These are phyloP conservation scores for Passiflora organensis DNA, from an alignment of 345 rosid species.

Conservation along the genomic window DNA sequence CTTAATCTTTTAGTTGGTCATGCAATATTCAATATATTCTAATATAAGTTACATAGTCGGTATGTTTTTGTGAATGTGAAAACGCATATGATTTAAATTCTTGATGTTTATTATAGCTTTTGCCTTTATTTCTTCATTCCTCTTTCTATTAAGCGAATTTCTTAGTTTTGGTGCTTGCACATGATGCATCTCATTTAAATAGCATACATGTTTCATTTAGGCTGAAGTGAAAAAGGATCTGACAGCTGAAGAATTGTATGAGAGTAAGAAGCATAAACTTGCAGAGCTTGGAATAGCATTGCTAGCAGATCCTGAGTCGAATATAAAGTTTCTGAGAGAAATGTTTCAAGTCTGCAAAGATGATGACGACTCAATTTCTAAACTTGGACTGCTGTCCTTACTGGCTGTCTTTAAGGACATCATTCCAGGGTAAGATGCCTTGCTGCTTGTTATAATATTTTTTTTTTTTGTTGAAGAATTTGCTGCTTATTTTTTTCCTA, in stretches of 20 bases:
- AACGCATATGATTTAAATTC: too few relatives aligned
- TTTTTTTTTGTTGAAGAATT: too few relatives aligned
- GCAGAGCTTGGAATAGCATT: constrained; percentile 78
- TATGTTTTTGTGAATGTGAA: too few relatives aligned
- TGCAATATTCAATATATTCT: too few relatives aligned
- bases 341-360: constrained; percentile 62
- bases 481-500: too few relatives aligned
- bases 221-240: constrained; percentile 91
- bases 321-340: constrained; percentile 66
- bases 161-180: not conserved
- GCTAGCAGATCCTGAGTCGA: constrained; percentile 74
- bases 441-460: too few relatives aligned
- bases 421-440: constrained; percentile 69
- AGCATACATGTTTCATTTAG: constrained; percentile 30
- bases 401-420: constrained; percentile 90
- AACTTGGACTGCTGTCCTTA: constrained; percentile 69
- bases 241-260: constrained; percentile 67
- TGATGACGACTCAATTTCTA: constrained; percentile 51
- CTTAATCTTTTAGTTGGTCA: too few relatives aligned
- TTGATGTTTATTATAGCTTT: too few relatives aligned
- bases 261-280: constrained; percentile 56
- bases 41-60: too few relatives aligned
- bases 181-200: constrained; percentile 1
- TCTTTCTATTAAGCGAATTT: not conserved
- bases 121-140: too few relatives aligned